Conservation (phyloP, 1,139 yeast species). For the Saccharomycopsis phalli region DNA sequence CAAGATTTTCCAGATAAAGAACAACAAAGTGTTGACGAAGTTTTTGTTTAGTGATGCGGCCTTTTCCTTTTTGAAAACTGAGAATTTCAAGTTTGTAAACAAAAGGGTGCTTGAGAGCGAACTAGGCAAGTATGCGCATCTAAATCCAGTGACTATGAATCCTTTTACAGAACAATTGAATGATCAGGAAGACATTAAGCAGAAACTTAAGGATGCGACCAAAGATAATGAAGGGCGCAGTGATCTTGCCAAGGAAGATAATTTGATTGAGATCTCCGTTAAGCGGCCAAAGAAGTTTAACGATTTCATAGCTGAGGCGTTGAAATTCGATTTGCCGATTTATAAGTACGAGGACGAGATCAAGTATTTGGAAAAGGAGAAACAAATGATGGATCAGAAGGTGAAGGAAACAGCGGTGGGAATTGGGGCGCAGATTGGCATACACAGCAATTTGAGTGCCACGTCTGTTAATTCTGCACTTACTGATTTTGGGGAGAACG, state of each 20-base stretch:
- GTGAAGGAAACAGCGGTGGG: constrained; percentile 2
- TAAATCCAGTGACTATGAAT: constrained; percentile 5
- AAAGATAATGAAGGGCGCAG: constrained; percentile 8
- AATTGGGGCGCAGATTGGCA: not conserved
- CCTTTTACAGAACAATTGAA: constrained; percentile 8
- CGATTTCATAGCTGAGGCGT: constrained; percentile 18
- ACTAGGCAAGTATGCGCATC: constrained; percentile 11
- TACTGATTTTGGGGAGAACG: constrained; percentile 5
- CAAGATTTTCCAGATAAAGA: constrained; percentile 16
- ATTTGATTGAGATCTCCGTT: constrained; percentile 15
- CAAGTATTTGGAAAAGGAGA: constrained; percentile 13
- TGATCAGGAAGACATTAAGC: constrained; percentile 1
- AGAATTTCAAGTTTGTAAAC: constrained; percentile 15
- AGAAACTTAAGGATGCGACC: constrained; percentile 7
- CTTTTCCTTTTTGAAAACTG: constrained; percentile 13
- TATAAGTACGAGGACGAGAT: constrained; percentile 19
- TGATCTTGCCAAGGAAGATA: constrained; percentile 4
- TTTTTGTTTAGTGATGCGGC: constrained; percentile 13
- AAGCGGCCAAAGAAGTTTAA: constrained; percentile 15
- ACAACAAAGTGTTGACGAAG: constrained; percentile 16
- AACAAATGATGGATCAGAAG: not conserved
- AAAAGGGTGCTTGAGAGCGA: constrained; percentile 12
- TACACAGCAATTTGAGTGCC: constrained; percentile 7
- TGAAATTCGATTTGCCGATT: constrained; percentile 16
- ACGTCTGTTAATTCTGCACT: constrained; percentile 9